phyloP scores from a whole-genome alignment of 2,329 filamentous ascomycete genomes.

The Hymenoscyphus fructigenus region DNA sequence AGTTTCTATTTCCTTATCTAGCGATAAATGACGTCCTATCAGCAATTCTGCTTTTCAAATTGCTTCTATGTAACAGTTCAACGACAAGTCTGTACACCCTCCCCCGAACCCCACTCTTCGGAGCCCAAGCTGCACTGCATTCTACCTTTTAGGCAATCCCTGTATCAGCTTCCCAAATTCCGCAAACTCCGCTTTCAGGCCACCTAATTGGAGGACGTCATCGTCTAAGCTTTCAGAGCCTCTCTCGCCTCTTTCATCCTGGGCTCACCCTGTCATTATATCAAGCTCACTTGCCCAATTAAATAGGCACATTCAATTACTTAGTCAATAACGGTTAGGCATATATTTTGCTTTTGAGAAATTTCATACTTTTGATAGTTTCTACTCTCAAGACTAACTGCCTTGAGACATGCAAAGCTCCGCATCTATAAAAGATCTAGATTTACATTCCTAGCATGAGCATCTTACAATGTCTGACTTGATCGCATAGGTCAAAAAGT shows the following conservation, averaged over 20 bases:
- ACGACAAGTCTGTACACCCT: not conserved
- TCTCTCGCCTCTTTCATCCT: slow-evolving; percentile 2
- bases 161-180: not conserved
- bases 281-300: too few relatives aligned
- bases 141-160: not conserved
- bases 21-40: not conserved
- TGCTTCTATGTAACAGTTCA: not conserved
- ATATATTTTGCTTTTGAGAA: not conserved
- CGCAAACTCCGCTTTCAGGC: not conserved
- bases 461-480: too few relatives aligned
- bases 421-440: not conserved
- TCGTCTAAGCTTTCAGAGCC: slow-evolving; percentile 20
- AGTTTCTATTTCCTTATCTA: not conserved
- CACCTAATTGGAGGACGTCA: slow-evolving; percentile 4
- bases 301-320: too few relatives aligned
- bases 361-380: not conserved
- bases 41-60: not conserved
- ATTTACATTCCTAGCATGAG: too few relatives aligned
- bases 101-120: not conserved
- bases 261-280: too few relatives aligned
- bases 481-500: not conserved
- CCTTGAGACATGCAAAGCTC: not conserved
- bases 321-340: too few relatives aligned
- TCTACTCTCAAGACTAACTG: not conserved
- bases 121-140: not conserved